phyloP scores from a whole-genome alignment of 2,329 filamentous ascomycete genomes.

The Aspergillus uvarum region DNA sequence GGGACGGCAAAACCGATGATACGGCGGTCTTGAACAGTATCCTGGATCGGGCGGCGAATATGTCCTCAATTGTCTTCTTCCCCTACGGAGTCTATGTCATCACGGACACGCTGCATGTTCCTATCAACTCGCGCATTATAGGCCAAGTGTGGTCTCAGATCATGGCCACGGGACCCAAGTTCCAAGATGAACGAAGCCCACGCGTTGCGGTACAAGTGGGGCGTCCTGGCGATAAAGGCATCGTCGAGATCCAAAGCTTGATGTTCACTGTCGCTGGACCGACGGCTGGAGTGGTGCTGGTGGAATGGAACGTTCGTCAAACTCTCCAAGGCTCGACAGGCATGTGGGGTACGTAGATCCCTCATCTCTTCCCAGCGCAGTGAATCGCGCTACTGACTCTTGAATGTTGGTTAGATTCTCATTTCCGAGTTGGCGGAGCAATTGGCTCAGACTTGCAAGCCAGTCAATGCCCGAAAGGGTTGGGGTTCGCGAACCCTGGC shows the following conservation, averaged over 20 bases:
- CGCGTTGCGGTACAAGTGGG: slow-evolving; percentile 30
- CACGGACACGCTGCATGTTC: slow-evolving; percentile 68
- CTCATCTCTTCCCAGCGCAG: slow-evolving; percentile 9
- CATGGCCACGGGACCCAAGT: slow-evolving; percentile 33
- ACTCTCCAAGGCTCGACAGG: slow-evolving; percentile 28
- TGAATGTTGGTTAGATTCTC: slow-evolving; percentile 36
- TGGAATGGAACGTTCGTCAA: slow-evolving; percentile 40
- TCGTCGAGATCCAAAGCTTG: slow-evolving; percentile 40
- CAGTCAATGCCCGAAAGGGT: slow-evolving; percentile 30
- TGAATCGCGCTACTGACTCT: no score
- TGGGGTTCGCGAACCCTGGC: slow-evolving; percentile 10
- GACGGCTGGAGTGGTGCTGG: slow-evolving; percentile 37
- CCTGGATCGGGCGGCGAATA: slow-evolving; percentile 16
- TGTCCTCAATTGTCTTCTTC: slow-evolving; percentile 62
- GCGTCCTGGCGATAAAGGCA: slow-evolving; percentile 30
- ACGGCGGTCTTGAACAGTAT: slow-evolving; percentile 21
- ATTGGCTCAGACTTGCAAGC: slow-evolving; percentile 34
- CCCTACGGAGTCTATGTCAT: slow-evolving; percentile 73
- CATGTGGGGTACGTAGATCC: slow-evolving; percentile 22
- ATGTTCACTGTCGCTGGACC: slow-evolving; percentile 36
- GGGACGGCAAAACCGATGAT: slow-evolving; percentile 54
- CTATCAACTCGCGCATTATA: slow-evolving; percentile 57
- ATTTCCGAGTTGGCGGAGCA: slow-evolving; percentile 42
- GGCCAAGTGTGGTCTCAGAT: slow-evolving; percentile 53
- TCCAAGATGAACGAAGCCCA: slow-evolving; percentile 27